Percentiles rank a stretch among this genome's conserved stretches.
These are phyloP conservation scores for Pseudogymnoascus sp. DNA, from an alignment of 2,329 filamentous ascomycete genomes.

Conservation along the genomic window DNA sequence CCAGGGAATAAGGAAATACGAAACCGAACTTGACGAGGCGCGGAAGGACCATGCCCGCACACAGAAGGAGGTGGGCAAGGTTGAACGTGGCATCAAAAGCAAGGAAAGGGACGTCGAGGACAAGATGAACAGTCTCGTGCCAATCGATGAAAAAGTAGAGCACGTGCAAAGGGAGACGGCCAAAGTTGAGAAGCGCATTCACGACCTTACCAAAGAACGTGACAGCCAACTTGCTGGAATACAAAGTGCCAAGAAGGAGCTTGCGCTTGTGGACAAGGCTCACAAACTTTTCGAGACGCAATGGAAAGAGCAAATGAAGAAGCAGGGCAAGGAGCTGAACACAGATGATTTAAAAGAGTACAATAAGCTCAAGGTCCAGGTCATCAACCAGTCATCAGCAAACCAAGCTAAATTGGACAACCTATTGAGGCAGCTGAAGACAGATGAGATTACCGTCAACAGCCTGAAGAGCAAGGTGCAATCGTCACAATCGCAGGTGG, in stretches of 20 bases:
- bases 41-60: conserved; percentile 76
- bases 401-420: conserved; percentile 81
- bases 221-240: conserved; percentile 63
- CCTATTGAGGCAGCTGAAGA: conserved; percentile 80
- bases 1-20: conserved; percentile 78
- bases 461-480: conserved; percentile 86
- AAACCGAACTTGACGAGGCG: conserved; percentile 71
- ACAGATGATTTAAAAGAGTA: conserved; percentile 86
- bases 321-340: conserved; percentile 78
- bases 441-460: conserved; percentile 83
- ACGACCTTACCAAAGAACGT: conserved; percentile 67
- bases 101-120: conserved; percentile 87
- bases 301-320: conserved; percentile 76
- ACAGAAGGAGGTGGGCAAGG: conserved; percentile 66
- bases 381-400: conserved; percentile 71
- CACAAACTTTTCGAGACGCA: conserved; percentile 83
- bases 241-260: conserved; percentile 69
- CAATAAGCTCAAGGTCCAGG: conserved; percentile 73
- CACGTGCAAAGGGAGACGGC: conserved; percentile 67
- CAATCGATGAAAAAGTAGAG: conserved; percentile 84
- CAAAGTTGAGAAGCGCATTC: conserved; percentile 59
- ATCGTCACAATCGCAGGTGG: conserved; percentile 62
- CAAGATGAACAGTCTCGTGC: conserved; percentile 75
- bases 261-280: conserved; percentile 80
- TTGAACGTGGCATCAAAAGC: conserved; percentile 76